A percentile compares a stretch with the other conserved stretches of the same genome.
Evolutionary conservation across 2,329 filamentous ascomycete genomes (phyloP).

Genomic region (Penicillium rolfsii): DNA sequence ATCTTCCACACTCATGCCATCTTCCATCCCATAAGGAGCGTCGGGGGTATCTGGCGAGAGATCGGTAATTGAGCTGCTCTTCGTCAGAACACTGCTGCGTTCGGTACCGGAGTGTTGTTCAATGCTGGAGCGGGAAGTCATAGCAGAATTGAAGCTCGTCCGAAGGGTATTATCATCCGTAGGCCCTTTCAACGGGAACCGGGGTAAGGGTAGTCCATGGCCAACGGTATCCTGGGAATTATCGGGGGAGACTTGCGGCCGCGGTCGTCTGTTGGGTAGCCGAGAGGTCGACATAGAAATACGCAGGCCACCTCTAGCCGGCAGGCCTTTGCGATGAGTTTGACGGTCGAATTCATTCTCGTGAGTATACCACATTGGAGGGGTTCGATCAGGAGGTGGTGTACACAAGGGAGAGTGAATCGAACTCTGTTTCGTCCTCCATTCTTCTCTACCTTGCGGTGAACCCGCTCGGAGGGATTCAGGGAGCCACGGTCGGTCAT

Average conservation of each 20-base stretch:
- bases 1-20: slow-evolving; percentile 62
- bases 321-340: slow-evolving; percentile 32
- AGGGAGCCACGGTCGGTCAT: slow-evolving; percentile 25
- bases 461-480: slow-evolving; percentile 23
- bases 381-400: slow-evolving; percentile 23
- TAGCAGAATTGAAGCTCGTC: slow-evolving; percentile 62
- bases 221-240: slow-evolving; percentile 29
- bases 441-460: slow-evolving; percentile 24
- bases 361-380: slow-evolving; percentile 22
- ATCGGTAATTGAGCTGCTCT: slow-evolving; percentile 74
- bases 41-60: slow-evolving; percentile 62
- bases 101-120: slow-evolving; percentile 69
- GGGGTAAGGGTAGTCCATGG: slow-evolving; percentile 35
- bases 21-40: slow-evolving; percentile 61
- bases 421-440: slow-evolving; percentile 23
- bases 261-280: slow-evolving; percentile 35
- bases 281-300: slow-evolving; percentile 45
- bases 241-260: slow-evolving; percentile 32
- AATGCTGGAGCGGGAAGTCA: slow-evolving; percentile 63
- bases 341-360: slow-evolving; percentile 32
- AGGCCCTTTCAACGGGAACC: slow-evolving; percentile 37
- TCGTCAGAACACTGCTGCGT: slow-evolving; percentile 79
- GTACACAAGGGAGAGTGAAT: slow-evolving; percentile 30
- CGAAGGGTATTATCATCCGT: slow-evolving; percentile 49
- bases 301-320: slow-evolving; percentile 34